A percentile compares a stretch with the other conserved stretches of the same genome.
These are phyloP conservation scores for Schoenoplectus triqueter DNA, from an alignment of 202 grass and related monocot genomes.

Conservation along the genomic window DNA sequence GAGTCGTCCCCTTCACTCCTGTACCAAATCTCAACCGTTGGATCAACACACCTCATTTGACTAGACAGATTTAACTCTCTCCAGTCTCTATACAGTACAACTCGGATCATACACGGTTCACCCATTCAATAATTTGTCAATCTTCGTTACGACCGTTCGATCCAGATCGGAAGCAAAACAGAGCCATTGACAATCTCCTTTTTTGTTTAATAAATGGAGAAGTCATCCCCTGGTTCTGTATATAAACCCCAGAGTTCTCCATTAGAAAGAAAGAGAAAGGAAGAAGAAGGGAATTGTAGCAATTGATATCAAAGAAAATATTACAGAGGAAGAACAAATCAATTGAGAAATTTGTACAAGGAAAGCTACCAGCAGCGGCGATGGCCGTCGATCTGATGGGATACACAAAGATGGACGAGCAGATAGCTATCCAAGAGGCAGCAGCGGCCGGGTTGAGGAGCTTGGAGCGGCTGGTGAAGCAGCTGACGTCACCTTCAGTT, in stretches of 20 bases:
- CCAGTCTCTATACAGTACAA: neutral
- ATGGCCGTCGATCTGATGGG: conserved; percentile 87
- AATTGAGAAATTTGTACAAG: neutral
- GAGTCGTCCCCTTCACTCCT: conserved; percentile 30
- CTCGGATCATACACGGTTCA: neutral
- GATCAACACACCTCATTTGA: conserved; percentile 24
- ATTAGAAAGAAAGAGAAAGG: neutral
- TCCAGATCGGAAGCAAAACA: neutral
- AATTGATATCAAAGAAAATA: neutral
- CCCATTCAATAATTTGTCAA: conserved; percentile 17
- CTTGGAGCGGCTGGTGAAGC: conserved; percentile 74
- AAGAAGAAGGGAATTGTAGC: neutral
- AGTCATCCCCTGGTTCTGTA: conserved; percentile 24
- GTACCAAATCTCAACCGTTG: conserved; percentile 35
- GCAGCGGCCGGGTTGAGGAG: conserved; percentile 64
- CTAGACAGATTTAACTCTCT: conserved; percentile 15
- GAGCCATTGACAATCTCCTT: neutral
- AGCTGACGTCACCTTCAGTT: conserved; percentile 50
- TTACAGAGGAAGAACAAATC: neutral
- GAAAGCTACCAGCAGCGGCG: conserved; percentile 23
- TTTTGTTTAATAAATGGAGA: conserved; percentile 1
- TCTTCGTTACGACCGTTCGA: neutral
- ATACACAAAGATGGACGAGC: conserved; percentile 63
- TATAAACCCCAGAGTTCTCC: conserved; percentile 23
- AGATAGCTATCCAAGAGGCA: conserved; percentile 78